Evolutionary conservation across 768 basidiomycete genomes (phyloP), one percentile per base, ranked within the genome.

Genomic region (Lentinula sp.): DNA sequence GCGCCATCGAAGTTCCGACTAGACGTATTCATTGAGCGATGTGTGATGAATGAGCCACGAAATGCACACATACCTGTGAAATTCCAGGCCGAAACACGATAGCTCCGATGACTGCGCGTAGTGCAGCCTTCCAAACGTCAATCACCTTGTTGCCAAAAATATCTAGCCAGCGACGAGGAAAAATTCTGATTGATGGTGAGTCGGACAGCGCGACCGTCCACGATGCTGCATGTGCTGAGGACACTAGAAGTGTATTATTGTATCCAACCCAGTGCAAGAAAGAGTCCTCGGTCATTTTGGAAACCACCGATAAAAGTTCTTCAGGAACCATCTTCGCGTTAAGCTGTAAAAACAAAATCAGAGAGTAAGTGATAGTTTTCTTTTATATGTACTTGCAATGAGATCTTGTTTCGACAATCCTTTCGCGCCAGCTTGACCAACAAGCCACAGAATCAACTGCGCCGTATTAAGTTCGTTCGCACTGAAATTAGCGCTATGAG

Each of bases 81-180:
- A 91, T 82, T 2, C 91, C 91, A 23, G 91, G 91, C 63, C 85
- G 81, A 62, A 88, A 84, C 43, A 88, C 71, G 42, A 93, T 69
- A 28, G 85, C 71, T 7, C 88, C 83, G 57, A 86, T 79, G 48
- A 91, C 84, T 6, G 90, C 87, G 64, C 83, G 79, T 49, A 87
- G 67, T 7, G 85, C 90, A n/a, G 87, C 82, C 59, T 83, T 79
- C 91, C 91, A 93, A 41, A 81, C 79, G 60, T 86, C 84, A 9
- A 73, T 69, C 39, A 91, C 73, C 66, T 76, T 84, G 15, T 66
- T 66, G 3, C 91, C 91, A n/a, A 75, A 74, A 59, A 91, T 81
- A 68, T 91, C 88, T 43, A 90, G 72, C 91, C 91, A 93, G 16
- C 91, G 83, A 37, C 90, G 79, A 45, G 91, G 91, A 57, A 85